Evolutionary conservation across 805 yeast genomes (phyloP).

Genomic region (Suhomyces faveliae): DNA sequence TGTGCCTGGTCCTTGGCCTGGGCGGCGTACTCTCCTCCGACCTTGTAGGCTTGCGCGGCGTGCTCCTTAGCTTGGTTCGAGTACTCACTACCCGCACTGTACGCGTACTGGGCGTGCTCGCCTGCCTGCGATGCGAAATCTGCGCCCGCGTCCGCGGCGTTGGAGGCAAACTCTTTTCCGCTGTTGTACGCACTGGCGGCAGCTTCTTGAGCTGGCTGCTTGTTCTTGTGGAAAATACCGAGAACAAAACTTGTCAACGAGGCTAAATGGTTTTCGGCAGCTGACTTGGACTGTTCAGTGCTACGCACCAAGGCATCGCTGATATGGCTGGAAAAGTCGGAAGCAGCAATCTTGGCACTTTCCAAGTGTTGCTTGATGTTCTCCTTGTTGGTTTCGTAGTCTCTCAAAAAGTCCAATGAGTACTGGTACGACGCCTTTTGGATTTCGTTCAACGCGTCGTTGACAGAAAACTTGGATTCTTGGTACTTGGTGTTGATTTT

Average conservation of each 20-base stretch:
- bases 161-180: constrained; percentile 2
- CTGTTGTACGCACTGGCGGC: not conserved
- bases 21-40: not conserved
- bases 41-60: constrained; percentile 3
- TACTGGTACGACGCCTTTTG: constrained; percentile 20
- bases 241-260: not conserved
- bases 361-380: constrained; percentile 11
- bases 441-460: constrained; percentile 17
- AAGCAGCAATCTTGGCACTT: constrained; percentile 14
- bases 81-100: constrained; percentile 8
- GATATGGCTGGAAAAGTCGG: constrained; percentile 11
- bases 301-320: constrained; percentile 8
- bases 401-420: constrained; percentile 11
- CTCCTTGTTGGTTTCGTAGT: constrained; percentile 7
- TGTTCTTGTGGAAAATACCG: not conserved
- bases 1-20: constrained; percentile 7
- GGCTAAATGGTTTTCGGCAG: not conserved
- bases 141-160: constrained; percentile 2
- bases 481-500: constrained; percentile 10
- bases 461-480: constrained; percentile 11
- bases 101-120: constrained; percentile 8
- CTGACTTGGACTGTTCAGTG: constrained; percentile 6
- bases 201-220: not conserved
- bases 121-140: not conserved
- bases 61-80: constrained; percentile 1